Evolutionary conservation across 148 eudicot genomes (phyloP).

Genomic region (Hydrangea macrophylla): DNA sequence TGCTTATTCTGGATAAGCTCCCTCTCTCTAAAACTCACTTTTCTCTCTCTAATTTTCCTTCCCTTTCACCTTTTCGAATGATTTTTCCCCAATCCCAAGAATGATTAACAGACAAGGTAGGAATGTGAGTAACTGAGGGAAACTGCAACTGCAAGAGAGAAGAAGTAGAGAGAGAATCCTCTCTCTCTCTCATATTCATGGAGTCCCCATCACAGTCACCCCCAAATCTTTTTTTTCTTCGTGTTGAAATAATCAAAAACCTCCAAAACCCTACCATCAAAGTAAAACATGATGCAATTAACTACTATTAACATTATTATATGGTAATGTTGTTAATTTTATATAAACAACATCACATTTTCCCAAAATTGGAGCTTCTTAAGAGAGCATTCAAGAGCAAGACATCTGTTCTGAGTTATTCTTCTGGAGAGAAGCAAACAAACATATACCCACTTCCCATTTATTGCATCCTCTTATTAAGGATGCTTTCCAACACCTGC

Average conservation of each 20-base stretch:
- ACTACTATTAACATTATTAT: background rate
- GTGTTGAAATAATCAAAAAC: slow-evolving; percentile 4
- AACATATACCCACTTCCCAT: slow-evolving; percentile 8
- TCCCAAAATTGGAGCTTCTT: slow-evolving; percentile 9
- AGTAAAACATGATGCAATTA: background rate
- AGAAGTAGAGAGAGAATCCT: slow-evolving; percentile 15
- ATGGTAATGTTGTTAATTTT: background rate
- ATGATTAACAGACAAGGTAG: slow-evolving; percentile 23
- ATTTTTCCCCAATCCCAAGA: slow-evolving; percentile 12
- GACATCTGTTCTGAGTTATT: background rate
- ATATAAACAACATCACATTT: background rate
- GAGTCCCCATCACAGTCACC: slow-evolving; percentile 22
- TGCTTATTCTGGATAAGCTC: too few relatives aligned
- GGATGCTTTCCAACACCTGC: slow-evolving; percentile 23
- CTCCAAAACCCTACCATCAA: slow-evolving; percentile 16
- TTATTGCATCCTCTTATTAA: slow-evolving; percentile 12
- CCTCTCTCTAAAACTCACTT: background rate
- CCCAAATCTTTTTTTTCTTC: slow-evolving; percentile 18
- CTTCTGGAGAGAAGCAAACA: slow-evolving; percentile 1
- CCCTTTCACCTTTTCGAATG: background rate
- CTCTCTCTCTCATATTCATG: too few relatives aligned
- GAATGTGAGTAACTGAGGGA: slow-evolving; percentile 16
- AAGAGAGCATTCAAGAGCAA: slow-evolving; percentile 1
- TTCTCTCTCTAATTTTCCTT: slow-evolving; percentile 2
- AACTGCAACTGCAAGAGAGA: slow-evolving; percentile 12